Percentiles rank a stretch among this genome's conserved stretches.
Conservation (phyloP, 768 basidiomycete species). For the Leccinum truebloodii region DNA sequence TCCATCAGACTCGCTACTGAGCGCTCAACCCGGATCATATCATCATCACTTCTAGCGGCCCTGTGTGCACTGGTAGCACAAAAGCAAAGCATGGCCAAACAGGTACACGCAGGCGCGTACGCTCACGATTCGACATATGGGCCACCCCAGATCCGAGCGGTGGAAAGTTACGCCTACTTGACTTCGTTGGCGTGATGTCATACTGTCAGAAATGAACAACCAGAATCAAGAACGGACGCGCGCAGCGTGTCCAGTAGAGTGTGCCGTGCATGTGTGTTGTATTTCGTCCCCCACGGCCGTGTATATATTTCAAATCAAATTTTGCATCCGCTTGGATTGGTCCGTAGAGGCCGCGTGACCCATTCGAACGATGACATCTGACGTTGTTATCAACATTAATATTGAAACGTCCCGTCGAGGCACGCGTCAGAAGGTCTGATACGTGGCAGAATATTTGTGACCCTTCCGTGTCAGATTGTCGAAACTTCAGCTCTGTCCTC, state of each 20-base stretch:
- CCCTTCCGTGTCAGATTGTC: not conserved
- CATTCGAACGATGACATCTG: not conserved
- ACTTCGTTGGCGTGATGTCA: conserved; percentile 23
- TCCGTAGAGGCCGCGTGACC: conserved; percentile 5
- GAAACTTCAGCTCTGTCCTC: not conserved
- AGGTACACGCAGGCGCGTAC: conserved; percentile 6
- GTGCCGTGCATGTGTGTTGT: conserved; percentile 14
- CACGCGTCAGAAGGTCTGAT: not conserved
- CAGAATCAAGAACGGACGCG: not conserved
- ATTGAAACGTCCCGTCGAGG: not conserved
- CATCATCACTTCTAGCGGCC: conserved; percentile 55
- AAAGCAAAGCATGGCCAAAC: conserved; percentile 23
- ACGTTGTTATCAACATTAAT: not conserved
- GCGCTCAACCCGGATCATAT: conserved; percentile 6
- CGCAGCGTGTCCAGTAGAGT: not conserved
- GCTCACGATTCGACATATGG: conserved; percentile 8
- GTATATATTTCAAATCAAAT: conserved; percentile 4
- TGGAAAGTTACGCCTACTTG: conserved; percentile 16
- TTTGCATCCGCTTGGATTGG: conserved; percentile 4
- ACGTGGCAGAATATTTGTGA: not conserved
- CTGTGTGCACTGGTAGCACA: conserved; percentile 66
- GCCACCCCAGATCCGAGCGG: conserved; percentile 15
- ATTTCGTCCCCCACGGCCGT: conserved; percentile 3
- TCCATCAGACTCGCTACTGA: not conserved
- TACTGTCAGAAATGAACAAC: not conserved